A percentile compares a stretch with the other conserved stretches of the same genome.
Evolutionary conservation across 1,139 yeast genomes (phyloP).

Genomic region (Lodderomyces parapsilosis): DNA sequence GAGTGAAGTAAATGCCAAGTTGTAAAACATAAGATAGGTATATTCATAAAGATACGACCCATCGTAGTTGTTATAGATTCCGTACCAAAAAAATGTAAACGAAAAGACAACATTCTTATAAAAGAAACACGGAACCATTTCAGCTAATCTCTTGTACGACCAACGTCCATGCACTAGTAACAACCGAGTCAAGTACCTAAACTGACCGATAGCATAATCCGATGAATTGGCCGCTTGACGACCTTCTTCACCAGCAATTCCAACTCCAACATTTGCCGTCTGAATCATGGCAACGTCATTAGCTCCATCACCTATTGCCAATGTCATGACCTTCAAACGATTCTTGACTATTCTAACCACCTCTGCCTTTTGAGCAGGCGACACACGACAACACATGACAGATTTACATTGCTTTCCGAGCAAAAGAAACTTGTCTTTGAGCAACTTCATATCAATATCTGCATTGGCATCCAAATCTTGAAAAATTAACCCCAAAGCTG

Average conservation of each 20-base stretch:
- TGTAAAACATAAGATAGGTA: constrained; percentile 62
- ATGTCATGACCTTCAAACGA: constrained; percentile 55
- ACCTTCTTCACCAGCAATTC: constrained; percentile 71
- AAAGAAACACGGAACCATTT: constrained; percentile 65
- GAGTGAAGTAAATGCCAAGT: constrained; percentile 63
- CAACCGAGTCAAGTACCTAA: constrained; percentile 53
- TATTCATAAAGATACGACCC: constrained; percentile 63
- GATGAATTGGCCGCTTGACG: constrained; percentile 68
- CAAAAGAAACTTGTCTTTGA: constrained; percentile 45
- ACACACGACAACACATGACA: constrained; percentile 63
- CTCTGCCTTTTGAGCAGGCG: constrained; percentile 63
- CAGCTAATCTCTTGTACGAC: constrained; percentile 62
- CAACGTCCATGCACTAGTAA: constrained; percentile 63
- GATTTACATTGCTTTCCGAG: constrained; percentile 61
- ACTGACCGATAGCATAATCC: constrained; percentile 66
- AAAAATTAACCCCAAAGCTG: constrained; percentile 47
- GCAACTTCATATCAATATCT: constrained; percentile 18
- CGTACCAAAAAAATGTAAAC: constrained; percentile 61
- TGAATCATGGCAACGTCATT: constrained; percentile 72
- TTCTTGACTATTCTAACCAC: constrained; percentile 55
- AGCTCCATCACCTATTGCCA: constrained; percentile 69
- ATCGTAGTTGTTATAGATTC: constrained; percentile 56
- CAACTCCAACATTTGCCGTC: constrained; percentile 64
- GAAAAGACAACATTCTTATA: constrained; percentile 63
- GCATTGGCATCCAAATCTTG: constrained; percentile 20